phyloP scores from a whole-genome alignment of 371 early-diverging fungal genomes.

The Mucor racemosus region DNA sequence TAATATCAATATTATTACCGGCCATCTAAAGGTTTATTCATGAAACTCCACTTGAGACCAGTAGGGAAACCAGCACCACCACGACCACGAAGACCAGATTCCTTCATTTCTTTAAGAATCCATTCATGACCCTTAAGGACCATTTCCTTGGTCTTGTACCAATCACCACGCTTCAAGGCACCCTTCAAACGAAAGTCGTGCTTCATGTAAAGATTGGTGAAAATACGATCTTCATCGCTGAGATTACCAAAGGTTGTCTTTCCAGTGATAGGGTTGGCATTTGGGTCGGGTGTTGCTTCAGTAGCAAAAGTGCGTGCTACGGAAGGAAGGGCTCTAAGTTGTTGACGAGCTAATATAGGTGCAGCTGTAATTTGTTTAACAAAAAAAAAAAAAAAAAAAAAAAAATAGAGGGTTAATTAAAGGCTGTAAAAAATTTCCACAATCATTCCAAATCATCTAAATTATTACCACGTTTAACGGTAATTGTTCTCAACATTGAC shows the following conservation, averaged over 20 bases:
- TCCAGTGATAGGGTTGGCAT: slow-evolving; percentile 55
- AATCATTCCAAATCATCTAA: not conserved
- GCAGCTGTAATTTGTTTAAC: slow-evolving; percentile 13
- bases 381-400: slow-evolving; percentile 4
- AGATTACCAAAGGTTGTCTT: slow-evolving; percentile 74
- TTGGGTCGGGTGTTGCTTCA: slow-evolving; percentile 52
- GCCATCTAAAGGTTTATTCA: slow-evolving; percentile 93
- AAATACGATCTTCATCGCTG: slow-evolving; percentile 94
- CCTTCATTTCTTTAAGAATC: slow-evolving; percentile 97
- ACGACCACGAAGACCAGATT: slow-evolving; percentile 94
- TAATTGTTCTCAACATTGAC: slow-evolving; percentile 50
- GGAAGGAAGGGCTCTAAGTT: slow-evolving; percentile 32
- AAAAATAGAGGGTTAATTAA: slow-evolving; percentile 4
- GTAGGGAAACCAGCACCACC: slow-evolving; percentile 99
- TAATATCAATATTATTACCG: slow-evolving; percentile 48
- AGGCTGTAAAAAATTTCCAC: not conserved
- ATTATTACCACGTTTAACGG: slow-evolving; percentile 49
- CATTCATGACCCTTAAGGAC: slow-evolving; percentile 95
- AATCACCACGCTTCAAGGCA: slow-evolving; percentile 94
- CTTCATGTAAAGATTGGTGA: slow-evolving; percentile 93
- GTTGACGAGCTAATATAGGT: slow-evolving; percentile 31
- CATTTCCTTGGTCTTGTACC: slow-evolving; percentile 98
- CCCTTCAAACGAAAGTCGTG: slow-evolving; percentile 92
- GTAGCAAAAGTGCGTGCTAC: slow-evolving; percentile 50
- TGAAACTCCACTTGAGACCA: slow-evolving; percentile 98